These are phyloP conservation scores for Talaromyces verruculosus DNA, from an alignment of 2,329 filamentous ascomycete genomes.

Conservation along the genomic window DNA sequence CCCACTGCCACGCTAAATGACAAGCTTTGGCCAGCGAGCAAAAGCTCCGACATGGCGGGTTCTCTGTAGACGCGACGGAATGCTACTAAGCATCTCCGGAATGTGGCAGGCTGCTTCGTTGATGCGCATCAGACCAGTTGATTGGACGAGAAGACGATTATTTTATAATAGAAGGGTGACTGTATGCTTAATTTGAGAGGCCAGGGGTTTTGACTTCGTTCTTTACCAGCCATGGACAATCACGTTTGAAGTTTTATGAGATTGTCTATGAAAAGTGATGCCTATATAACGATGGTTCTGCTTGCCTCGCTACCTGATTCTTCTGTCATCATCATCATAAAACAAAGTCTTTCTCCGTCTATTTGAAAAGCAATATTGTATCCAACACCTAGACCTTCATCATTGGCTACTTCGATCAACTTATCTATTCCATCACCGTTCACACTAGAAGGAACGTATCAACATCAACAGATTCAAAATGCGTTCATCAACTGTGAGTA, in stretches of 20 bases:
- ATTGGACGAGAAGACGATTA: background rate
- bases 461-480: background rate
- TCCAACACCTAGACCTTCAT: background rate
- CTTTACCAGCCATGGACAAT: constrained; percentile 15
- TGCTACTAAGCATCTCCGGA: constrained; percentile 12
- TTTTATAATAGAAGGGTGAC: background rate
- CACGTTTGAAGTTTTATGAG: constrained; percentile 1
- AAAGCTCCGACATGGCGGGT: constrained; percentile 5
- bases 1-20: background rate
- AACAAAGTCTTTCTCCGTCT: background rate
- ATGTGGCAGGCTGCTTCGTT: constrained; percentile 17
- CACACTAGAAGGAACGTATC: background rate
- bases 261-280: background rate
- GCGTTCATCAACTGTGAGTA: constrained; percentile 12
- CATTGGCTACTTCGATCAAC: background rate
- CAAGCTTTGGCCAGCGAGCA: background rate
- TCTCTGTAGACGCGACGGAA: constrained; percentile 18
- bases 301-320: background rate
- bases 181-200: constrained; percentile 6
- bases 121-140: background rate
- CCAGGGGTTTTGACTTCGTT: background rate
- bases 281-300: background rate
- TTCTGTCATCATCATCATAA: background rate
- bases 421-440: background rate
- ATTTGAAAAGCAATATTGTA: background rate